Evolutionary conservation across 2,329 filamentous ascomycete species (phyloP).

Genomic region (Fusarium clavum): DNA sequence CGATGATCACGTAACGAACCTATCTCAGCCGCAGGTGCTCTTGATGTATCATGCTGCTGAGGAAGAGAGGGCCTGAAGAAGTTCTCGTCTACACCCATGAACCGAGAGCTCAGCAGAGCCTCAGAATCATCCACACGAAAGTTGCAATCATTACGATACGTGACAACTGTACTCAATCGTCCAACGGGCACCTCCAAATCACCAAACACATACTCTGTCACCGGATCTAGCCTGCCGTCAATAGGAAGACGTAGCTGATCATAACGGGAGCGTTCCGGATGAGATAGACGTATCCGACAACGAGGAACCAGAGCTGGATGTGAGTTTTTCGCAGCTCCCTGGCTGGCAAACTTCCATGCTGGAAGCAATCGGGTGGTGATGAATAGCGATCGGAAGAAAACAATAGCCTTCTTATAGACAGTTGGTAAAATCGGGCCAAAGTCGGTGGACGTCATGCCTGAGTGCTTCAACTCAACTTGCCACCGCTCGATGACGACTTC

Average conservation of each 20-base stretch:
- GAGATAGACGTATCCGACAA: slow-evolving; percentile 80
- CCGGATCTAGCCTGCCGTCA: slow-evolving; percentile 56
- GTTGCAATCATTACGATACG: slow-evolving; percentile 88
- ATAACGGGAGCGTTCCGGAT: slow-evolving; percentile 63
- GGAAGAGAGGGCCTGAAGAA: slow-evolving; percentile 84
- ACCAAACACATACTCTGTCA: slow-evolving; percentile 83
- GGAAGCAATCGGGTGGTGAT: slow-evolving; percentile 85
- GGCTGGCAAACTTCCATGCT: slow-evolving; percentile 83
- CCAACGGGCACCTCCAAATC: slow-evolving; percentile 89
- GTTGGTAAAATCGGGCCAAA: slow-evolving; percentile 78
- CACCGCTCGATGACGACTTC: slow-evolving; percentile 92
- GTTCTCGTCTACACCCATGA: slow-evolving; percentile 90
- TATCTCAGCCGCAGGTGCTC: slow-evolving; percentile 62
- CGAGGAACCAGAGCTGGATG: slow-evolving; percentile 76
- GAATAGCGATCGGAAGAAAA: slow-evolving; percentile 91
- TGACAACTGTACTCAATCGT: slow-evolving; percentile 81
- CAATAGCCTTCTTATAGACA: slow-evolving; percentile 96
- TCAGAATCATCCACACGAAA: slow-evolving; percentile 94
- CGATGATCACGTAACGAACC: slow-evolving; percentile 80
- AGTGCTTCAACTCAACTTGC: slow-evolving; percentile 80
- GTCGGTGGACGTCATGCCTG: slow-evolving; percentile 61
- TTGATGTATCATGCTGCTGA: slow-evolving; percentile 59
- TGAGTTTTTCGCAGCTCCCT: slow-evolving; percentile 77
- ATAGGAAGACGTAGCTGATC: slow-evolving; percentile 71
- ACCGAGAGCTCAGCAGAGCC: slow-evolving; percentile 88